A percentile compares a stretch with the other conserved stretches of the same genome.
Conservation (phyloP, 2,329 filamentous ascomycete genomes). For the Leptosphaerulina australis region DNA sequence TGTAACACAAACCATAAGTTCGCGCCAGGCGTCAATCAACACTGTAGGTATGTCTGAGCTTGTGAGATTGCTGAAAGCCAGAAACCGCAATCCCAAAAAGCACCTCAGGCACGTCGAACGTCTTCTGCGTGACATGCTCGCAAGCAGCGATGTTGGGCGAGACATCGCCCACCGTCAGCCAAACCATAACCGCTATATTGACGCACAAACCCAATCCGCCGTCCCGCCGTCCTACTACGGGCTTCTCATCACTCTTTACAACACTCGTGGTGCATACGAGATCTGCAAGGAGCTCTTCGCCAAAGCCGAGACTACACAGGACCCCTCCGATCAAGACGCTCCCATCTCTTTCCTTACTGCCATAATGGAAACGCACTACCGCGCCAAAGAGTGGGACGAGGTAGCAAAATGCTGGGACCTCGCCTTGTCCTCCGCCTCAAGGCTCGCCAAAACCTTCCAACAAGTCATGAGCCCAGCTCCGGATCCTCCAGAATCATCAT, state of each 20-base stretch:
- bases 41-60: slow-evolving; percentile 34
- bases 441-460: slow-evolving; percentile 43
- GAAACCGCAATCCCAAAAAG: slow-evolving; percentile 20
- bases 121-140: slow-evolving; percentile 35
- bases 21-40: slow-evolving; percentile 50
- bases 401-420: slow-evolving; percentile 72
- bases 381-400: slow-evolving; percentile 62
- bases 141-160: slow-evolving; percentile 32
- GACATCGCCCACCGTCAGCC: slow-evolving; percentile 40
- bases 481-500: slow-evolving; percentile 18
- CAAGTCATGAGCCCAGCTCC: slow-evolving; percentile 45
- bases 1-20: slow-evolving; percentile 51
- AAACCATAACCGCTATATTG: slow-evolving; percentile 27
- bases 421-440: slow-evolving; percentile 60
- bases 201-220: slow-evolving; percentile 47
- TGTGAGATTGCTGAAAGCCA: slow-evolving; percentile 20
- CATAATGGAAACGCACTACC: slow-evolving; percentile 70
- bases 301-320: slow-evolving; percentile 25
- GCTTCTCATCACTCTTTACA: slow-evolving; percentile 63
- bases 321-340: slow-evolving; percentile 22
- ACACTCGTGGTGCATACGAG: slow-evolving; percentile 52
- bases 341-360: slow-evolving; percentile 54
- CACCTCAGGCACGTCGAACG: slow-evolving; percentile 36
- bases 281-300: slow-evolving; percentile 44
- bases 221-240: slow-evolving; percentile 60